Conservation (phyloP, 768 basidiomycete genomes). For the Collybia nuda region DNA sequence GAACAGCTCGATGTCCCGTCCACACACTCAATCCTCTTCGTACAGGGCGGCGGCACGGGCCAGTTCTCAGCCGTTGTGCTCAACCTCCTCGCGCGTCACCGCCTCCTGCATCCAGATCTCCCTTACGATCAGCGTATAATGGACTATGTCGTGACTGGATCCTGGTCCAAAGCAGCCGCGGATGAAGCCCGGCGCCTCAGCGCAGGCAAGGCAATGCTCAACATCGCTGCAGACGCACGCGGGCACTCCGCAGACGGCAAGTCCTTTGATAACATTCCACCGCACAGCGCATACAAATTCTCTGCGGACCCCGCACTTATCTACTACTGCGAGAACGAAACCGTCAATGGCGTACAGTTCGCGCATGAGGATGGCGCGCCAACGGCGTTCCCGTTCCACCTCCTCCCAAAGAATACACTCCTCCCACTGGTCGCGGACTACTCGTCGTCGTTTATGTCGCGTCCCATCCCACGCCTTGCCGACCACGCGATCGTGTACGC, state of each 20-base stretch:
- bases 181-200: slow-evolving; percentile 79
- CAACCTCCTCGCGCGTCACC: slow-evolving; percentile 87
- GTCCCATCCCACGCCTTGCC: slow-evolving; percentile 83
- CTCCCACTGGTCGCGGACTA: slow-evolving; percentile 92
- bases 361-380: slow-evolving; percentile 50
- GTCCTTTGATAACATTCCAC: slow-evolving; percentile 79
- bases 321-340: slow-evolving; percentile 99
- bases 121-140: slow-evolving; percentile 54
- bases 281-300: slow-evolving; percentile 71
- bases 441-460: slow-evolving; percentile 95
- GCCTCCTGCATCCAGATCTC: slow-evolving; percentile 66
- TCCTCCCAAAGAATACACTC: slow-evolving; percentile 54
- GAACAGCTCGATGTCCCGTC: slow-evolving; percentile 77
- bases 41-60: slow-evolving; percentile 90
- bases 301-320: slow-evolving; percentile 82
- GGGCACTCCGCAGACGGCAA: slow-evolving; percentile 61
- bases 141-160: slow-evolving; percentile 93
- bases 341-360: slow-evolving; percentile 94
- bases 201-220: slow-evolving; percentile 45
- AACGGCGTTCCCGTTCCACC: slow-evolving; percentile 81
- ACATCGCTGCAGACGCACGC: slow-evolving; percentile 73
- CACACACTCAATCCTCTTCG: slow-evolving; percentile 86
- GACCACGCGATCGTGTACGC: slow-evolving; percentile 95
- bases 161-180: slow-evolving; percentile 86
- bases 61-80: slow-evolving; percentile 93